Conservation (phyloP, 164 flowering plant species). For the Vitis rotundifolia region DNA sequence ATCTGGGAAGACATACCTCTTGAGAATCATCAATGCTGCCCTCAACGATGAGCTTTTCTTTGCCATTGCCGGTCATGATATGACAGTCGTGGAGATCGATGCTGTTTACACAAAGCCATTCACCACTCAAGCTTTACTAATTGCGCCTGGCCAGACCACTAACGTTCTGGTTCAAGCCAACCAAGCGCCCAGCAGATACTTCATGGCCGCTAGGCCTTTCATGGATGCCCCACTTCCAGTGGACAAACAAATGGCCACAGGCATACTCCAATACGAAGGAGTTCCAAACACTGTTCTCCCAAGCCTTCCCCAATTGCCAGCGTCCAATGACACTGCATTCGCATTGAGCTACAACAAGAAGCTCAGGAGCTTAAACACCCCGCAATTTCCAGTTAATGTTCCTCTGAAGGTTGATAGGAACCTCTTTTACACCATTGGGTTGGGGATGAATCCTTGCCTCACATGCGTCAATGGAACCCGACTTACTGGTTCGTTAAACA, state of each 20-base stretch:
- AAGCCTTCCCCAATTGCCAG: conserved; percentile 22
- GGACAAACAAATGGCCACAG: conserved; percentile 33
- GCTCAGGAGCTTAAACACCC: conserved; percentile 24
- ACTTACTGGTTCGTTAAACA: conserved; percentile 28
- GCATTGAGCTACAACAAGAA: conserved; percentile 18
- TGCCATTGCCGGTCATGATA: conserved; percentile 35
- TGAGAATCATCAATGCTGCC: conserved; percentile 47
- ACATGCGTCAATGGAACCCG: conserved; percentile 24
- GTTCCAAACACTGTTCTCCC: conserved; percentile 26
- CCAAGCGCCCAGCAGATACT: conserved; percentile 20
- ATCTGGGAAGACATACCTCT: conserved; percentile 38
- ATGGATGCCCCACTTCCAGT: conserved; percentile 30
- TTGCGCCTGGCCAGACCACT: conserved; percentile 39
- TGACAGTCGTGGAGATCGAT: conserved; percentile 48
- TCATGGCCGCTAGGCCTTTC: conserved; percentile 30
- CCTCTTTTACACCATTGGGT: conserved; percentile 30
- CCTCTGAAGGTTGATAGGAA: conserved; percentile 23
- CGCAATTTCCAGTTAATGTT: conserved; percentile 24
- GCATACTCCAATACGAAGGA: conserved; percentile 29
- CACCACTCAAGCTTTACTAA: conserved; percentile 27
- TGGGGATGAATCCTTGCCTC: conserved; percentile 21
- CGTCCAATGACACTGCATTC: conserved; percentile 20
- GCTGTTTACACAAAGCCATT: conserved; percentile 49
- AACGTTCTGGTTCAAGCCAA: conserved; percentile 31
- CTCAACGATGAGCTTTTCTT: conserved; percentile 52